These are phyloP conservation scores for Amniculicola lignicola DNA, from an alignment of 495 filamentous ascomycete genomes.

Conservation along the genomic window DNA sequence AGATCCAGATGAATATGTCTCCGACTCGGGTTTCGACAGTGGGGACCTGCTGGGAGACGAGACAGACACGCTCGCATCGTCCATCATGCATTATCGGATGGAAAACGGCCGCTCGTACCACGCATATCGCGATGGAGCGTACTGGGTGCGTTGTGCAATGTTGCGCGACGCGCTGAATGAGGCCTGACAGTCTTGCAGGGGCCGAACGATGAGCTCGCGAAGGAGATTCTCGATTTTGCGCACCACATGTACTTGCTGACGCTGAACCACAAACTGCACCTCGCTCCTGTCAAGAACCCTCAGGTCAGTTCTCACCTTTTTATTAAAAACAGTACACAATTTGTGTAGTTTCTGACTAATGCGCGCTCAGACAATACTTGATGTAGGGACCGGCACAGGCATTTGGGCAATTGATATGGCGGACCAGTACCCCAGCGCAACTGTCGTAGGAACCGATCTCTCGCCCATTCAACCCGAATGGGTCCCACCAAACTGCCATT, in stretches of 20 bases:
- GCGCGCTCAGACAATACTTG: conserved; percentile 26
- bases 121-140: conserved; percentile 30
- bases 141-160: conserved; percentile 20
- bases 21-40: conserved; percentile 32
- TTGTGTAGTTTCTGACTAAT: too few species aligned
- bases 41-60: conserved; percentile 26
- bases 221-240: conserved; percentile 39
- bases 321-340: too few species aligned
- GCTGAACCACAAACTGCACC: conserved; percentile 35
- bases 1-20: conserved; percentile 8
- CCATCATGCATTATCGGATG: conserved; percentile 24
- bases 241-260: conserved; percentile 39
- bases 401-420: conserved; percentile 41
- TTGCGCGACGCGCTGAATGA: background rate
- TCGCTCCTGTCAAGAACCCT: conserved; percentile 34
- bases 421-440: conserved; percentile 52
- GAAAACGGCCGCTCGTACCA: conserved; percentile 34
- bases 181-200: conserved; percentile 25
- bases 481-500: conserved; percentile 54
- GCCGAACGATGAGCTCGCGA: conserved; percentile 43
- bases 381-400: conserved; percentile 38
- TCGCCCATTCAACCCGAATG: conserved; percentile 60
- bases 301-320: conserved; percentile 13
- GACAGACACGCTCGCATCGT: conserved; percentile 27
- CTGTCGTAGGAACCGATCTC: conserved; percentile 62